A percentile compares a stretch with the other conserved stretches of the same genome.
Evolutionary conservation across 306 rosid species (phyloP).

Genomic region (Dryas alaskensis): DNA sequence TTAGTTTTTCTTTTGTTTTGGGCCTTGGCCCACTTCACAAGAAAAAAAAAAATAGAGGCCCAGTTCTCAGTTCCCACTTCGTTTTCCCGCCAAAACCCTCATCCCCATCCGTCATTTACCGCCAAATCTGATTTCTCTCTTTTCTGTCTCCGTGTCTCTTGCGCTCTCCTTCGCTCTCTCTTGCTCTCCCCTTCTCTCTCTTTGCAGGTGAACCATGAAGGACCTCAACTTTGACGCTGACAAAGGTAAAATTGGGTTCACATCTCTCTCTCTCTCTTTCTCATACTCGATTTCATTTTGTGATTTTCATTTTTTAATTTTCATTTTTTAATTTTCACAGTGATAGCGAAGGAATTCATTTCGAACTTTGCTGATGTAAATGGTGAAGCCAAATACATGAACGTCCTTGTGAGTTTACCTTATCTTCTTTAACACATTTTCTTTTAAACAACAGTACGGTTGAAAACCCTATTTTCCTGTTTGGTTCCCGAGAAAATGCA

Average conservation of each 20-base stretch:
- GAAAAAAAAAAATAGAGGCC: background rate
- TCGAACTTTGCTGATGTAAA: conserved; percentile 64
- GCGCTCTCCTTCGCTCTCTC: background rate
- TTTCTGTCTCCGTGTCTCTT: conserved; percentile 13
- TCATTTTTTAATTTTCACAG: conserved; percentile 34
- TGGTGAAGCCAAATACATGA: conserved; percentile 74
- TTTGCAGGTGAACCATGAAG: conserved; percentile 40
- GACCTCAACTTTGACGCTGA: conserved; percentile 62
- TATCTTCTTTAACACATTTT: background rate
- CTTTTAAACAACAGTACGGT: background rate
- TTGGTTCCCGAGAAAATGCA: background rate
- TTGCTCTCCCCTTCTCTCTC: conserved; percentile 15
- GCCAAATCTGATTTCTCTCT: conserved; percentile 40
- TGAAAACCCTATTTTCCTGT: conserved; percentile 23
- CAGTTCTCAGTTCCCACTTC: too few species aligned
- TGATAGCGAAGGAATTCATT: conserved; percentile 70
- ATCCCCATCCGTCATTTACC: conserved; percentile 40
- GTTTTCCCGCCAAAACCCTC: conserved; percentile 81
- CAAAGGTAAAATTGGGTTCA: conserved; percentile 46
- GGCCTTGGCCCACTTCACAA: background rate
- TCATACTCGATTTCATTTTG: background rate
- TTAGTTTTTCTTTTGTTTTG: background rate
- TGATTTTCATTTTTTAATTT: background rate
- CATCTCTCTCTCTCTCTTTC: background rate
- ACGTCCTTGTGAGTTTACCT: conserved; percentile 54